phyloP scores from a whole-genome alignment of 2,329 filamentous ascomycete species.

The Diaporthe ilicicola region DNA sequence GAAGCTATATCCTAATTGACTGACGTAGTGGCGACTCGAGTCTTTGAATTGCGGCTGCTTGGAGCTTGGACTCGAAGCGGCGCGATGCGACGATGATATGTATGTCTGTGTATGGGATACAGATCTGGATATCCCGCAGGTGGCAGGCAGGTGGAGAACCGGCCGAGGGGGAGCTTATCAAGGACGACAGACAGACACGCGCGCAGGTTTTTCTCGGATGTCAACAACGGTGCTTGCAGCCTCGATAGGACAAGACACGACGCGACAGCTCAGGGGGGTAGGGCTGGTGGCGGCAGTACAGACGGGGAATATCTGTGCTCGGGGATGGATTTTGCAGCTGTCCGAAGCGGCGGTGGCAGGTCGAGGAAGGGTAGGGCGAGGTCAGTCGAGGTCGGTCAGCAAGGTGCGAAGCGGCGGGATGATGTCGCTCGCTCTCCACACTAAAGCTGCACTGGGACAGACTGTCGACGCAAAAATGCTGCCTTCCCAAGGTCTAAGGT shows the following conservation, averaged over 20 bases:
- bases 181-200: neutral
- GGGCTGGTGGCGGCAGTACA: neutral
- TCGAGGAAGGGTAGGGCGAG: slow-evolving; percentile 6
- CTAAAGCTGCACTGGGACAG: slow-evolving; percentile 2
- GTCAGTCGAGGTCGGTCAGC: slow-evolving; percentile 16
- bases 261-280: neutral
- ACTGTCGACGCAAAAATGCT: neutral
- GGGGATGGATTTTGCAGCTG: slow-evolving; percentile 11
- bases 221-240: slow-evolving; percentile 14
- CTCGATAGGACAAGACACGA: neutral
- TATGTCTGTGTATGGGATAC: slow-evolving; percentile 1
- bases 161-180: slow-evolving; percentile 21
- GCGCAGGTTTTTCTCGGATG: slow-evolving; percentile 21
- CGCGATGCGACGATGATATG: slow-evolving; percentile 7
- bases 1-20: slow-evolving; percentile 22
- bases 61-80: slow-evolving; percentile 21
- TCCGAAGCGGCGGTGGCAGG: slow-evolving; percentile 22
- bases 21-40: neutral
- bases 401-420: slow-evolving; percentile 13
- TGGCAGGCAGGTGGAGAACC: slow-evolving; percentile 21
- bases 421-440: slow-evolving; percentile 20
- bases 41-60: slow-evolving; percentile 12
- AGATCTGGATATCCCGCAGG: slow-evolving; percentile 14
- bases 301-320: slow-evolving; percentile 12
- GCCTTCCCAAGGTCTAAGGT: slow-evolving; percentile 12